phyloP scores from a whole-genome alignment of 306 rosid species.

The Prunus campanulata region DNA sequence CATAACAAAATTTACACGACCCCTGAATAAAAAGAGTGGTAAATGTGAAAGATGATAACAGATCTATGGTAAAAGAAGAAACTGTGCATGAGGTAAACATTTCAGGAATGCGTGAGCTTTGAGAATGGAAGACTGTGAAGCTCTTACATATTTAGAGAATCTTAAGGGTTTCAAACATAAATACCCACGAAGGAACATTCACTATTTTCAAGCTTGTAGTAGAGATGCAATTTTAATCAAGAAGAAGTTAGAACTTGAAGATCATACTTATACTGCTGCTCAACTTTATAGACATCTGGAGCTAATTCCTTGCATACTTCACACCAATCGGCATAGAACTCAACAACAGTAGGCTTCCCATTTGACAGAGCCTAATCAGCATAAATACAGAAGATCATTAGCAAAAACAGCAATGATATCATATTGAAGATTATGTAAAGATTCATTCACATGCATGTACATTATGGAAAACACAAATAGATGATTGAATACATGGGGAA shows the following conservation, averaged over 20 bases:
- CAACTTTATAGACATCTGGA: constrained; percentile 87
- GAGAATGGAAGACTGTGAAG: neutral
- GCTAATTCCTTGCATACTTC: constrained; percentile 96
- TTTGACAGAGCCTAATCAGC: constrained; percentile 79
- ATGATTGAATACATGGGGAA: neutral
- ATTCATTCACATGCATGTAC: neutral
- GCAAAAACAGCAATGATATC: constrained; percentile 7
- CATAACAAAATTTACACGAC: constrained; percentile 66
- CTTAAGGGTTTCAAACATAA: neutral
- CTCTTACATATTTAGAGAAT: neutral
- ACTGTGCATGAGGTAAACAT: constrained; percentile 1
- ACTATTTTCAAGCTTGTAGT: neutral
- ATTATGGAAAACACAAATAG: neutral
- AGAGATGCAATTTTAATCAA: neutral
- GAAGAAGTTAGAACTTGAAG: constrained; percentile 10
- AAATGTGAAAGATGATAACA: neutral
- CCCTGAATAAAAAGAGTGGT: constrained; percentile 37
- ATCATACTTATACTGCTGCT: constrained; percentile 86
- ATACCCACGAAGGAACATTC: neutral
- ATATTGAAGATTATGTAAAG: neutral
- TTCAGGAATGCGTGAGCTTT: neutral
- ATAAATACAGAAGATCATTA: constrained; percentile 1
- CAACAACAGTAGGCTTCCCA: constrained; percentile 96
- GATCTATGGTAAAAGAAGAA: neutral
- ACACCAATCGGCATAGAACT: constrained; percentile 99